Base-by-base conservation (phyloP, 805 yeast genomes). In the Barnettozyma salicaria region DNA sequence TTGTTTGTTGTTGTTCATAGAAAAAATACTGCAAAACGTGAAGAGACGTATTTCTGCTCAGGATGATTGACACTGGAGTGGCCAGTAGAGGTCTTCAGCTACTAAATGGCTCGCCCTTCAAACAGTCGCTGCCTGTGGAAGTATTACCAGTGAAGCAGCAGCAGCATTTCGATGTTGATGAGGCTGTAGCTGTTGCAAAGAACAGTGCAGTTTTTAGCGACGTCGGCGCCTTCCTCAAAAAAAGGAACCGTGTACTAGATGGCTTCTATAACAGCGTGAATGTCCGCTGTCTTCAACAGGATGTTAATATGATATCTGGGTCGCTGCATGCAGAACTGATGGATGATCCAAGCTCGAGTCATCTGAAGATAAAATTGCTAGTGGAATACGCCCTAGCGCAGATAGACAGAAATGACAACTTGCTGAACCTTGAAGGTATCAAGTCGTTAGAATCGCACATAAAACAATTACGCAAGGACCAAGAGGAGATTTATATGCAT, bases 321-420 rank as follows among this genome's bases (percentile, higher is more conserved):
- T 16, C 30, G 2, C 24, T 51, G 6, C 49, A 45, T 11, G 30
- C 29, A 8, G 49, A 50, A n/a, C 16, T 52, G 5, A 12, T 34
- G 1, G 26, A 32, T 8, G 48, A 49, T 19, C 17, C 38, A 16
- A 32, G 11, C 6, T 40, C 42, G 1, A 39, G 43, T 4, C 42
- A 50, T 24, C 27, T 50, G 22, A 46, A 47, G 37, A 31, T 53
- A 14, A 47, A 48, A 13, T 20, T 51, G 6, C 36, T 53, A 9
- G 30, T 47, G 1, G 58, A 52, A 30, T 40, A 37, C 20, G 52
- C 56, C 2, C 21, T 53, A 12, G 27, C 55, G 1, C 41, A 36
- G 6, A 18, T 47, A 19, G 32, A 38, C 1, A 27, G 22, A 4
- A 37, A 34, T 14, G 42, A 46, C 3, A 37, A 37, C 19, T 26